phyloP scores from a whole-genome alignment of 352 stramenopile species.

The Globisporangium heterothallicum region DNA sequence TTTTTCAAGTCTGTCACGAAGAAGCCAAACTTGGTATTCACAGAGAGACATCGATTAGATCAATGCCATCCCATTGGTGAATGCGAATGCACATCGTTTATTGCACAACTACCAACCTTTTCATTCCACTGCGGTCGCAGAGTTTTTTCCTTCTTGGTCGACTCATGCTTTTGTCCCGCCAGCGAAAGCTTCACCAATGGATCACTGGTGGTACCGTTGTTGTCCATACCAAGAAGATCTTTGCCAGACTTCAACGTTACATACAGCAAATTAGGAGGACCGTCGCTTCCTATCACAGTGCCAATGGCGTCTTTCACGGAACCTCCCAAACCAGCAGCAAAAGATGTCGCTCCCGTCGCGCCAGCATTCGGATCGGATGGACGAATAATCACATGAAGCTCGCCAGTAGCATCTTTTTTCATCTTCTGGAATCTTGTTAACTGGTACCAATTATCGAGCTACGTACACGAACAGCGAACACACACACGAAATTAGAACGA shows the following conservation, averaged over 20 bases:
- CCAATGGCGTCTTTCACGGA: conserved; percentile 14
- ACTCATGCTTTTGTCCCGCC: conserved; percentile 78
- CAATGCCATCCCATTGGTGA: neutral
- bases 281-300: conserved; percentile 6
- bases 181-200: conserved; percentile 79
- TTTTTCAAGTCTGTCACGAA: conserved; percentile 50
- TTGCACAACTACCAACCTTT: conserved; percentile 19
- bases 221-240: conserved; percentile 82
- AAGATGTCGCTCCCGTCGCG: neutral
- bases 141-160: conserved; percentile 67
- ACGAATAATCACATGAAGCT: conserved; percentile 52
- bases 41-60: neutral
- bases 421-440: conserved; percentile 56
- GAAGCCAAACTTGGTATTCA: conserved; percentile 45
- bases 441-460: conserved; percentile 71
- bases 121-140: conserved; percentile 76
- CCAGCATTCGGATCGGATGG: conserved; percentile 10
- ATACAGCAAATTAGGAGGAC: conserved; percentile 60
- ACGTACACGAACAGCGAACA: neutral
- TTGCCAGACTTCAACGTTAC: conserved; percentile 72
- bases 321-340: conserved; percentile 4
- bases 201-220: conserved; percentile 77
- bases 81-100: neutral
- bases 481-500: conserved; percentile 2
- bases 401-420: conserved; percentile 64